Evolutionary conservation across 345 rosid genomes (phyloP).

Genomic region (Raphanus sativus): DNA sequence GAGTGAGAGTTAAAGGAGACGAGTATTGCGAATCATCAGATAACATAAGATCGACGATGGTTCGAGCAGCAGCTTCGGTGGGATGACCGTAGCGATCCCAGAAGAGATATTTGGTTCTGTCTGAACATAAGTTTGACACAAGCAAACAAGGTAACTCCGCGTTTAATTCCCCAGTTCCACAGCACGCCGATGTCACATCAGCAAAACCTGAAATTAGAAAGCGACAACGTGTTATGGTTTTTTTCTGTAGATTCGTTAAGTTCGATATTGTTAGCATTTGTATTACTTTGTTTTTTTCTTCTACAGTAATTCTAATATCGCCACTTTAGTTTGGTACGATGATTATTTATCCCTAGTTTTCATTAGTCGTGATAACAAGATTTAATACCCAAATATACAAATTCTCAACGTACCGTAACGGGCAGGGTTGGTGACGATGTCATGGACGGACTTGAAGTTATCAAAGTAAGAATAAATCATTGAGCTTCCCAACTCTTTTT

Average conservation of each 20-base stretch:
- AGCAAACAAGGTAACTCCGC: not conserved
- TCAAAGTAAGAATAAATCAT: slow-evolving; percentile 58
- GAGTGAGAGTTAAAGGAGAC: not conserved
- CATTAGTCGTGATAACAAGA: not conserved
- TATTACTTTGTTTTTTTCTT: too few species aligned
- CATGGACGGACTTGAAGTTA: slow-evolving; percentile 32
- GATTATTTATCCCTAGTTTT: not conserved
- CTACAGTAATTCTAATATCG: too few species aligned
- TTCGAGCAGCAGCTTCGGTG: not conserved
- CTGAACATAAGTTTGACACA: not conserved
- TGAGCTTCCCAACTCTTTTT: slow-evolving; percentile 41
- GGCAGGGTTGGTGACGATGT: not conserved
- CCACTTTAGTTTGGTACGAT: too few species aligned
- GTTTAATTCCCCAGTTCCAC: not conserved
- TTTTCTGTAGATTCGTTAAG: not conserved
- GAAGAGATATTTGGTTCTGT: not conserved
- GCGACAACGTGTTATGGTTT: not conserved
- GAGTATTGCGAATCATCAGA: not conserved
- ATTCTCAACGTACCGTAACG: not conserved
- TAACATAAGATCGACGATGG: not conserved
- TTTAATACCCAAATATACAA: not conserved
- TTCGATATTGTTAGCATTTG: not conserved
- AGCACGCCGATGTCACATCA: not conserved
- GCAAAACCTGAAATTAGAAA: not conserved
- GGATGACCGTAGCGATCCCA: not conserved